Evolutionary conservation across 352 stramenopile species (phyloP).

Genomic region (Globisporangium canariense): DNA sequence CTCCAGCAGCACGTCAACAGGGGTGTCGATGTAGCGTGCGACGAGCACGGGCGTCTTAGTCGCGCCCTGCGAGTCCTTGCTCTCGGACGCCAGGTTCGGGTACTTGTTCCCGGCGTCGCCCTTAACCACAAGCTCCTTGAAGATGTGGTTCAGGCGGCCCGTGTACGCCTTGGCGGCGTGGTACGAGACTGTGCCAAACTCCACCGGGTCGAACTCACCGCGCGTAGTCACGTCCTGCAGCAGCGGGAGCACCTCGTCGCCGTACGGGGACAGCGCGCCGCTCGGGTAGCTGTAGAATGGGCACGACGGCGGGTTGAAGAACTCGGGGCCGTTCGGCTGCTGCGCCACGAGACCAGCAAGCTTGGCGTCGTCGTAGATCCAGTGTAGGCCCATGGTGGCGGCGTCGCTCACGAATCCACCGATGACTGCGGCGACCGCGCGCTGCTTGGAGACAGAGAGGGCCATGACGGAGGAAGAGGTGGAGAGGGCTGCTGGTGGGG

Average conservation of each 20-base stretch:
- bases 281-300: conserved; percentile 63
- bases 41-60: conserved; percentile 60
- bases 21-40: conserved; percentile 35
- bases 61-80: conserved; percentile 53
- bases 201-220: conserved; percentile 37
- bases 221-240: conserved; percentile 44
- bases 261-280: conserved; percentile 56
- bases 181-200: conserved; percentile 51
- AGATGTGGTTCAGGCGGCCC: conserved; percentile 59
- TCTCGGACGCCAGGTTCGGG: conserved; percentile 45
- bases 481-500: neutral
- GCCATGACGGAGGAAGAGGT: conserved; percentile 12
- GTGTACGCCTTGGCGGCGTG: conserved; percentile 52
- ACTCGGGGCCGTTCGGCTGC: conserved; percentile 27
- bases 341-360: conserved; percentile 22
- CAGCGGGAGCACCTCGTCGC: conserved; percentile 60
- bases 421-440: conserved; percentile 33
- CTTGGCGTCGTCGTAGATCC: conserved; percentile 67
- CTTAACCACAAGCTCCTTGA: conserved; percentile 65
- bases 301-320: conserved; percentile 55
- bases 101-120: conserved; percentile 58
- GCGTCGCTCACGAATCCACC: conserved; percentile 61
- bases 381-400: conserved; percentile 69
- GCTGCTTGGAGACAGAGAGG: conserved; percentile 15
- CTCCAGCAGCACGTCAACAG: conserved; percentile 34